A percentile compares a stretch with the other conserved stretches of the same genome.
phyloP scores from a whole-genome alignment of 2,329 filamentous ascomycete species.

The Pezicula radicicola region DNA sequence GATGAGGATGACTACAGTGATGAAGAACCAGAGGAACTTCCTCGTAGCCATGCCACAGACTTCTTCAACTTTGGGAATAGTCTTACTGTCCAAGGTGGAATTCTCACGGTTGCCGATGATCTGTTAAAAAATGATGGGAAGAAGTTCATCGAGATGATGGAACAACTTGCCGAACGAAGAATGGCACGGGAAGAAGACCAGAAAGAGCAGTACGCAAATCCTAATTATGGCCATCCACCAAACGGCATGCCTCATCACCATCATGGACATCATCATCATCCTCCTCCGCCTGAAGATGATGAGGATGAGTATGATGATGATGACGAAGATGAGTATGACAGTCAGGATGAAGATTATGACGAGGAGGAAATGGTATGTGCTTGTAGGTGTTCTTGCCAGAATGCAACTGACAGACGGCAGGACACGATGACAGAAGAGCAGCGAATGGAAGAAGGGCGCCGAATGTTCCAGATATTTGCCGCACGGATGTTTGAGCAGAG shows the following conservation, averaged over 20 bases:
- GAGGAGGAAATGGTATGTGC: slow-evolving; percentile 70
- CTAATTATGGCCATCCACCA: slow-evolving; percentile 51
- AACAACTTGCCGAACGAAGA: slow-evolving; percentile 92
- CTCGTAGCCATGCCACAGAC: slow-evolving; percentile 69
- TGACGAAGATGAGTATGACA: slow-evolving; percentile 60
- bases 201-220: slow-evolving; percentile 57
- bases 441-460: slow-evolving; percentile 95
- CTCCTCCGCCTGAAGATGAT: slow-evolving; percentile 69
- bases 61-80: slow-evolving; percentile 98
- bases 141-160: slow-evolving; percentile 99
- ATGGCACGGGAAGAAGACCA: slow-evolving; percentile 97
- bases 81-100: slow-evolving; percentile 93
- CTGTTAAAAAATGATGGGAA: slow-evolving; percentile 98
- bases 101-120: slow-evolving; percentile 97
- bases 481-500: slow-evolving; percentile 99
- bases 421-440: slow-evolving; percentile 97
- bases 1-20: slow-evolving; percentile 68
- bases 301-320: slow-evolving; percentile 66
- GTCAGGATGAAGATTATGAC: slow-evolving; percentile 64
- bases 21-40: slow-evolving; percentile 61
- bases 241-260: slow-evolving; percentile 52
- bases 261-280: slow-evolving; percentile 66
- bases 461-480: slow-evolving; percentile 99
- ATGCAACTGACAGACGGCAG: slow-evolving; percentile 49
- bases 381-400: slow-evolving; percentile 13